Evolutionary conservation across 2,329 filamentous ascomycete species (phyloP).

Genomic region (Trichocomaceae sp.): DNA sequence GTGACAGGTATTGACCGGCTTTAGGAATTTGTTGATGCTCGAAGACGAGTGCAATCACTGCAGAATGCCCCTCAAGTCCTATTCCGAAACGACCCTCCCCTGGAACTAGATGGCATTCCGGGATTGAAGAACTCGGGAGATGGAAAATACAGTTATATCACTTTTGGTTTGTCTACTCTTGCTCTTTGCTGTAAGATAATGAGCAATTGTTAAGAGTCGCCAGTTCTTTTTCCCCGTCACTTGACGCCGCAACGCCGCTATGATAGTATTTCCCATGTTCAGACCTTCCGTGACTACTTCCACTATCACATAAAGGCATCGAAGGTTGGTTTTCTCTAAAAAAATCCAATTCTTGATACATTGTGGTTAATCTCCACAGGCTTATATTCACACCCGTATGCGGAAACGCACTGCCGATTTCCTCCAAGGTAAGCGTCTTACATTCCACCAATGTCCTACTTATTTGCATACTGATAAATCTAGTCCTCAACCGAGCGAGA

Average conservation of each 20-base stretch:
- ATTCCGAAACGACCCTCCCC: constrained; percentile 87
- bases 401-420: constrained; percentile 95
- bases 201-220: constrained; percentile 13
- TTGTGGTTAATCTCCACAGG: constrained; percentile 40
- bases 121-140: constrained; percentile 70
- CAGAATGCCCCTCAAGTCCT: constrained; percentile 98
- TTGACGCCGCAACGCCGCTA: constrained; percentile 82
- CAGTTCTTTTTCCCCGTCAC: constrained; percentile 93
- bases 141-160: constrained; percentile 92
- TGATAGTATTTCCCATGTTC: constrained; percentile 96
- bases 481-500: constrained; percentile 89
- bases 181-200: not conserved
- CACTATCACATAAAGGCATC: constrained; percentile 99
- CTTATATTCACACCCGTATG: constrained; percentile 98
- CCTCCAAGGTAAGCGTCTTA: constrained; percentile 68
- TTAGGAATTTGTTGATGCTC: constrained; percentile 88
- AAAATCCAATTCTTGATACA: not conserved
- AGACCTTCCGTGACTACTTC: constrained; percentile 99
- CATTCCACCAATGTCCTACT: not conserved
- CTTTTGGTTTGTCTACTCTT: constrained; percentile 64
- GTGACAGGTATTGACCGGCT: not conserved
- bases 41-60: constrained; percentile 70
- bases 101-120: constrained; percentile 80
- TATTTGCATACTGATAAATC: constrained; percentile 29
- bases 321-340: constrained; percentile 52